Evolutionary conservation across 768 basidiomycete genomes (phyloP), one percentile per base, ranked within the genome.

Genomic region (Gymnopilus dilepis): DNA sequence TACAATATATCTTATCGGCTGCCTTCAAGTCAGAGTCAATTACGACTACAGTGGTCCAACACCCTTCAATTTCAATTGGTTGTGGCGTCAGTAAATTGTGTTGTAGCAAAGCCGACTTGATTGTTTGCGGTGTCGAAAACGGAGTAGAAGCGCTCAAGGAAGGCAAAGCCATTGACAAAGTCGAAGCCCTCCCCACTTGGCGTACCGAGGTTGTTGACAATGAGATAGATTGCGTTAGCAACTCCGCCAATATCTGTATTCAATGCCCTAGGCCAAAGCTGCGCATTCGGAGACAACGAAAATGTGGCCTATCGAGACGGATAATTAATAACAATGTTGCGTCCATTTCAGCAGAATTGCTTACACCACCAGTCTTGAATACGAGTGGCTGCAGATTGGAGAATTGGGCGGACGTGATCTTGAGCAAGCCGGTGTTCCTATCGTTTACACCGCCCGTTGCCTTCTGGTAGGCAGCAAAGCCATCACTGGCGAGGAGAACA

Each of bases 231-330:
- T 47, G 71, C 70, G 67, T 68, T 67, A 1, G 72, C 59, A 24
- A 74, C 69, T 40, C 89, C 89, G 52, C 86, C 86, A 11, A 91
- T 78, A n/a, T 72, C 70, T 4, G 74, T 70, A 74, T 90, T 89
- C 61, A 85, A 73, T 1, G 76, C 69, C 31, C 85, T 82, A 0
- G 87, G 87, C 86, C 88, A 90, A 59, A 86, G 84, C 77, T 91
- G 88, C 1, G 86, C 87, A 65, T 88, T 86, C 5, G 84, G 67
- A 1, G 83, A 84, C 55, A 90, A 65, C 69, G 84, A 82, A 62
- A 79, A 86, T 6, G 78, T 79, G 12, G 72, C 72, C 82, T 85
- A 60, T 40, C 13, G 45, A 37, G 13, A 34, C 30, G 30, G 30
- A 21, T 55, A 21, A 24, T 4, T 17, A 19, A 4, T 30, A 12